These are phyloP conservation scores for Quercus wislizeni DNA, from an alignment of 306 rosid species.

Conservation along the genomic window DNA sequence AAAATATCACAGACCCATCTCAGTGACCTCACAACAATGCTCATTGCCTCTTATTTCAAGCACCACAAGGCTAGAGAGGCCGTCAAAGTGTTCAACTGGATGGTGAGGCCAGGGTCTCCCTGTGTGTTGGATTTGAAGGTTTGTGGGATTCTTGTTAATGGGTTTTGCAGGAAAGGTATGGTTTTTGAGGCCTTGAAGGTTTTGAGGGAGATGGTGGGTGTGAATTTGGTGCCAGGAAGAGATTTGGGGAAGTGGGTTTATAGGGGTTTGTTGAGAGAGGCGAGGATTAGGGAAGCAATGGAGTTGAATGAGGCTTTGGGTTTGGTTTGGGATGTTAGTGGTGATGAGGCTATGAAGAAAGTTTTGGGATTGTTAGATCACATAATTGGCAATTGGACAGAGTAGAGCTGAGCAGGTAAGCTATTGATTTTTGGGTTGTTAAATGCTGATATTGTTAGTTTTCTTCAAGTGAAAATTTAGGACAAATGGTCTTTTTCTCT, in stretches of 20 bases:
- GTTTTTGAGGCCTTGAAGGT: slow-evolving; percentile 51
- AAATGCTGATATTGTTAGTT: neutral
- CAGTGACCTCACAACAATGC: slow-evolving; percentile 33
- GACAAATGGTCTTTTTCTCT: neutral
- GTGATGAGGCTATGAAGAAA: slow-evolving; percentile 13
- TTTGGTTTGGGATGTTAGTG: slow-evolving; percentile 5
- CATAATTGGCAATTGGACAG: slow-evolving; percentile 38
- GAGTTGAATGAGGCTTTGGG: slow-evolving; percentile 38
- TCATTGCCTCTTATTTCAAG: slow-evolving; percentile 39
- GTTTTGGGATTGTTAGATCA: slow-evolving; percentile 37
- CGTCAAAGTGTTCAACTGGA: slow-evolving; percentile 51
- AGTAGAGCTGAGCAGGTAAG: slow-evolving; percentile 37
- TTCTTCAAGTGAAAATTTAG: neutral
- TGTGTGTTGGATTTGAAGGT: slow-evolving; percentile 30
- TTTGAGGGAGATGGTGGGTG: slow-evolving; percentile 38
- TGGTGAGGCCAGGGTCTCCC: slow-evolving; percentile 50
- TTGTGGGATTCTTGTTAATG: slow-evolving; percentile 38
- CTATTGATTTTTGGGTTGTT: neutral
- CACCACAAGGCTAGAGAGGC: slow-evolving; percentile 38
- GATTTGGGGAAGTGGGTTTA: slow-evolving; percentile 28
- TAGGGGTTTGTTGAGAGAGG: slow-evolving; percentile 50
- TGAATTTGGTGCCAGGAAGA: slow-evolving; percentile 8
- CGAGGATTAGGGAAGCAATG: slow-evolving; percentile 51
- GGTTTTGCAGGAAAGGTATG: slow-evolving; percentile 43
- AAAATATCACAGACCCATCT: slow-evolving; percentile 27